Percentiles rank a stretch among this genome's conserved stretches.
phyloP scores from a whole-genome alignment of 306 rosid genomes.

The Corylus avellana region DNA sequence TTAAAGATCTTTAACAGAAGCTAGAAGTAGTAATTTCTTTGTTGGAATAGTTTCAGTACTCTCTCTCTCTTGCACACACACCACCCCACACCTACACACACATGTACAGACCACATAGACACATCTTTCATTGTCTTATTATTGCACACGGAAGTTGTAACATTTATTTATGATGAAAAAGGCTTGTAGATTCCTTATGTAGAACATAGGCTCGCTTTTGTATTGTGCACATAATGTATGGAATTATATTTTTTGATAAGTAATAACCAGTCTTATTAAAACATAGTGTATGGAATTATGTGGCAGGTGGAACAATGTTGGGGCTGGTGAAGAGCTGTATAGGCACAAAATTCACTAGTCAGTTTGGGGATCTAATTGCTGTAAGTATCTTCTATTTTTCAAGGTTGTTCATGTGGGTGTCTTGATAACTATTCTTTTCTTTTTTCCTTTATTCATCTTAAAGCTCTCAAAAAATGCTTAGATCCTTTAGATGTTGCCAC shows the following conservation, averaged over 20 bases:
- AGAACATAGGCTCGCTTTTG: slow-evolving; percentile 3
- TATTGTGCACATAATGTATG: slow-evolving; percentile 24
- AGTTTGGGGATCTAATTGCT: slow-evolving; percentile 95
- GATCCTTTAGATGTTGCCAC: neutral
- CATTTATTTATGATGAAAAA: neutral
- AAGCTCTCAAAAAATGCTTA: neutral
- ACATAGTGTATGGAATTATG: slow-evolving; percentile 30
- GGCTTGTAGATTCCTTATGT: neutral
- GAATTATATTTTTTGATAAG: slow-evolving; percentile 11
- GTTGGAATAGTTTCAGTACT: neutral
- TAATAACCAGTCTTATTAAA: no score
- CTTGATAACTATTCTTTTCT: slow-evolving; percentile 9
- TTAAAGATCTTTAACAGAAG: neutral
- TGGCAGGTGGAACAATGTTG: slow-evolving; percentile 79
- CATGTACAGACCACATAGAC: neutral
- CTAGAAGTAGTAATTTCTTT: neutral
- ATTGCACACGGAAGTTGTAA: neutral
- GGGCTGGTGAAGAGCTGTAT: slow-evolving; percentile 95
- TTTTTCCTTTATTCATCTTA: neutral
- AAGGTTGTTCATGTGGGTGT: neutral
- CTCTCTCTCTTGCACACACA: neutral
- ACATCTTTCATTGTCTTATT: neutral
- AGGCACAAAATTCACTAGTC: slow-evolving; percentile 93
- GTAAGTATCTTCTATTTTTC: slow-evolving; percentile 53
- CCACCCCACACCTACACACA: neutral